Base-by-base conservation (phyloP, 495 filamentous ascomycete species). In the Viridothelium virens region DNA sequence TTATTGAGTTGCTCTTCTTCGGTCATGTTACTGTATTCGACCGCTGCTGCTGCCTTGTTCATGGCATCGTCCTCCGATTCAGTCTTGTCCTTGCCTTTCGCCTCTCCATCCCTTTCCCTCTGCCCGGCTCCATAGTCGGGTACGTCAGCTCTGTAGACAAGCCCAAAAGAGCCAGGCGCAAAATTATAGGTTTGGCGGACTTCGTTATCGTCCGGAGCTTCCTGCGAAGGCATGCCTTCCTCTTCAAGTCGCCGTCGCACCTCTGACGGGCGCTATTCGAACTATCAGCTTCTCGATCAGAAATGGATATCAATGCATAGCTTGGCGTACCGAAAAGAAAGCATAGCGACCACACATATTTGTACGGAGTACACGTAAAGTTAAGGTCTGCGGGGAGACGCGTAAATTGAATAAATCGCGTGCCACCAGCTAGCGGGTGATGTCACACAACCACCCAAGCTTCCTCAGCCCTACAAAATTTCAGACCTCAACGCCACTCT, bases 111-210 rank as follows among this genome's bases (percentile, higher is more conserved):
- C 6, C 37, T 56, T 3, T 62, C 39, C 37, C 61, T 66, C 4
- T 38, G 34, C 1, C 80, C 79, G 1, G 79, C 77, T 31, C 85
- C 85, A 63, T 75, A 75, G 48, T 87, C 85, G 12, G 83, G 80
- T 4, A 81, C 79, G 56, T 92, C 84, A 38, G 91, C 92, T 68
- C 92, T 86, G 72, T 96, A 96, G 33, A 98, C 88, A 16, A 89
- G 82, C 59, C 95, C 92, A 72, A 91, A 79, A 70, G 89, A 89
- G 1, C 92, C 89, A 0, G 94, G 94, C 0, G 94, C 91, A 70
- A 98, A 94, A 73, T 98, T 98, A 77, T 94, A 96, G 62, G 83
- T 90, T 71, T 91, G 89, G 59, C 89, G 82, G 2, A 90, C 46
- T 18, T 69, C 63, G 12, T 65, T 83, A 38, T 86, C 85, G 1